These are phyloP conservation scores for Pilobolus umbonatus DNA, from an alignment of 192 early-diverging fungal species.

Conservation along the genomic window DNA sequence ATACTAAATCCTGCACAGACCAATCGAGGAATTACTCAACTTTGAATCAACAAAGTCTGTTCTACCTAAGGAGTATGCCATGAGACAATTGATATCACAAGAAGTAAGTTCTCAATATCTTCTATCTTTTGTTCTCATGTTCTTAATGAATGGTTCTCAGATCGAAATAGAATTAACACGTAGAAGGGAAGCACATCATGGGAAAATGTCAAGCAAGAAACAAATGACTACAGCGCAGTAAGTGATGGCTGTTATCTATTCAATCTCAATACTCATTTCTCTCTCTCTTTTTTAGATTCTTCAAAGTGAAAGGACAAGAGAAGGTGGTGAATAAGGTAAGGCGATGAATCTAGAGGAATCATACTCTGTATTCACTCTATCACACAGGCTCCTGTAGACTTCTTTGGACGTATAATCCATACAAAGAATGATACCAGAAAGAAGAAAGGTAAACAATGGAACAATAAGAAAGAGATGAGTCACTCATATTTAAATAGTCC, in stretches of 20 bases:
- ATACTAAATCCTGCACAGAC: constrained; percentile 23
- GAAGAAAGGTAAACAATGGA: constrained; percentile 4
- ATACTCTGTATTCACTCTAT: background rate
- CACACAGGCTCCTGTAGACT: constrained; percentile 52
- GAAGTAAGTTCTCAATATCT: constrained; percentile 47
- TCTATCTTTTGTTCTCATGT: background rate
- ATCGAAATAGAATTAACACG: constrained; percentile 47
- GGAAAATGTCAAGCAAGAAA: too few species aligned
- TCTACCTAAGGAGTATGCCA: constrained; percentile 64
- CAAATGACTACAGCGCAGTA: too few species aligned
- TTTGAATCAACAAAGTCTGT: constrained; percentile 39
- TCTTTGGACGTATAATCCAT: constrained; percentile 62
- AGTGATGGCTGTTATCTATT: too few species aligned
- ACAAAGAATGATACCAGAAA: constrained; percentile 12
- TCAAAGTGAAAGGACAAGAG: constrained; percentile 19
- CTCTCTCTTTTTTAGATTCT: too few species aligned
- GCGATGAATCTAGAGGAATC: background rate
- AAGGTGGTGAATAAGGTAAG: constrained; percentile 14
- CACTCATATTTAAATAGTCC: background rate
- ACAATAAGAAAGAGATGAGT: background rate
- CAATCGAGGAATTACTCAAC: constrained; percentile 42
- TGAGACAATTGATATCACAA: constrained; percentile 76
- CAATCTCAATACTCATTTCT: too few species aligned
- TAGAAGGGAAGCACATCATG: constrained; percentile 19
- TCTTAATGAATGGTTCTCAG: constrained; percentile 19